Evolutionary conservation across 2,329 filamentous ascomycete species (phyloP).

Genomic region (Rhynchosporium graminicola): DNA sequence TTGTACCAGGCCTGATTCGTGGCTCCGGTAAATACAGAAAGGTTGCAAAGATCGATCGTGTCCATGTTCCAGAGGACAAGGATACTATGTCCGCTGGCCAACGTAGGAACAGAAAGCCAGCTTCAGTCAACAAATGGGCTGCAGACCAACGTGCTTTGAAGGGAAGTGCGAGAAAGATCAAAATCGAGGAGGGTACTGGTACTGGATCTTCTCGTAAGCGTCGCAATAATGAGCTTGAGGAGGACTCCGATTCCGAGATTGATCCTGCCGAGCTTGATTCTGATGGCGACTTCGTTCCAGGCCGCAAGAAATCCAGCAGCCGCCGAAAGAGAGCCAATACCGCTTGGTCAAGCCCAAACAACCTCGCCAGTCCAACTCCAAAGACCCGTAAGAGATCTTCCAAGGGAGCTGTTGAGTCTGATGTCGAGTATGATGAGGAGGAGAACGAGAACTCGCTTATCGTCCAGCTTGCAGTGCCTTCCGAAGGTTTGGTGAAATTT

Average conservation of each 20-base stretch:
- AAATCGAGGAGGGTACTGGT: neutral
- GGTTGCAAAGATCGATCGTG: constrained; percentile 8
- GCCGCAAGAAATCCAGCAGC: constrained; percentile 12
- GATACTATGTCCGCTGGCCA: neutral
- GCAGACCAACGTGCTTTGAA: neutral
- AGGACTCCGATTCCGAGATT: constrained; percentile 12
- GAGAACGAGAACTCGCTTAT: neutral
- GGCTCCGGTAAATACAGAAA: constrained; percentile 37
- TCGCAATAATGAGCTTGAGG: constrained; percentile 7
- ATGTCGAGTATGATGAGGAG: neutral
- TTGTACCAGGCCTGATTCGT: constrained; percentile 26
- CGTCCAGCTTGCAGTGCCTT: neutral
- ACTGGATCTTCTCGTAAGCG: neutral
- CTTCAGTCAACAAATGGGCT: neutral
- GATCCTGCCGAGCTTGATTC: constrained; percentile 10
- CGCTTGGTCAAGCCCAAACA: neutral
- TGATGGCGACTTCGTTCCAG: constrained; percentile 17
- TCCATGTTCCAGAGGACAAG: neutral
- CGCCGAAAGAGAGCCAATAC: neutral
- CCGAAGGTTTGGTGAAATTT: neutral
- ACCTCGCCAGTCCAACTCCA: constrained; percentile 4
- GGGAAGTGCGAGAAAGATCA: constrained; percentile 2
- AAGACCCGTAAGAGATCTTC: constrained; percentile 7
- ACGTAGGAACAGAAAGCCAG: constrained; percentile 1
- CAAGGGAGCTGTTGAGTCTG: neutral